Percentiles rank a stretch among this genome's conserved stretches.
Conservation (phyloP, 2,329 filamentous ascomycete species). For the Phaeophleospora eucalypticola region DNA sequence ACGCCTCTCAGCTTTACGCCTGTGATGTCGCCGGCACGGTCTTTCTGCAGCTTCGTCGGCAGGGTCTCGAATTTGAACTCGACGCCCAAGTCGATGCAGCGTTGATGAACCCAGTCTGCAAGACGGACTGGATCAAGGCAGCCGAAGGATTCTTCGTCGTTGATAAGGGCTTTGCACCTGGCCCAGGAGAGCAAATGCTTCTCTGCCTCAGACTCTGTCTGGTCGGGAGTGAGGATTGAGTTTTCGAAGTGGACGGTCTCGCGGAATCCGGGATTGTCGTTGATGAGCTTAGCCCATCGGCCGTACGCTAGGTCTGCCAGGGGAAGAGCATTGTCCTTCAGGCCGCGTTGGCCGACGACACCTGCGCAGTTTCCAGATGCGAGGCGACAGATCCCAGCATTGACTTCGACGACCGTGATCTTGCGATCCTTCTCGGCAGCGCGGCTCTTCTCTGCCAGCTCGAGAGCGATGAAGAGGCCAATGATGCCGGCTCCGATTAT, state of each 20-base stretch:
- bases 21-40: background rate
- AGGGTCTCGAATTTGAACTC: slow-evolving; percentile 17
- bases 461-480: slow-evolving; percentile 23
- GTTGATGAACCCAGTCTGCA: slow-evolving; percentile 11
- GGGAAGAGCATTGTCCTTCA: slow-evolving; percentile 5
- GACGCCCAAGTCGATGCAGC: slow-evolving; percentile 18
- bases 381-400: slow-evolving; percentile 10
- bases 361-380: slow-evolving; percentile 20
- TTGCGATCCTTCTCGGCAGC: slow-evolving; percentile 9
- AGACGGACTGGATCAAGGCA: background rate
- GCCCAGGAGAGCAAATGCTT: background rate
- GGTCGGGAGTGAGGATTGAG: background rate
- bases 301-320: slow-evolving; percentile 9
- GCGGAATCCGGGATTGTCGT: background rate
- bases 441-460: slow-evolving; percentile 18
- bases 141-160: background rate
- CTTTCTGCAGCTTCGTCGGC: slow-evolving; percentile 2
- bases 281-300: slow-evolving; percentile 14
- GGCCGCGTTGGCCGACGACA: slow-evolving; percentile 13
- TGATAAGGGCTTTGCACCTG: background rate
- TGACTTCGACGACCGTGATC: slow-evolving; percentile 26
- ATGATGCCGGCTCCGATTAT: slow-evolving; percentile 25
- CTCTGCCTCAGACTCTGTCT: background rate
- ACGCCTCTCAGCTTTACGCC: slow-evolving; percentile 6
- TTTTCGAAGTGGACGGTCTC: background rate